Conservation (phyloP, 2,329 filamentous ascomycete genomes). For the Sporothrix brasiliensis region DNA sequence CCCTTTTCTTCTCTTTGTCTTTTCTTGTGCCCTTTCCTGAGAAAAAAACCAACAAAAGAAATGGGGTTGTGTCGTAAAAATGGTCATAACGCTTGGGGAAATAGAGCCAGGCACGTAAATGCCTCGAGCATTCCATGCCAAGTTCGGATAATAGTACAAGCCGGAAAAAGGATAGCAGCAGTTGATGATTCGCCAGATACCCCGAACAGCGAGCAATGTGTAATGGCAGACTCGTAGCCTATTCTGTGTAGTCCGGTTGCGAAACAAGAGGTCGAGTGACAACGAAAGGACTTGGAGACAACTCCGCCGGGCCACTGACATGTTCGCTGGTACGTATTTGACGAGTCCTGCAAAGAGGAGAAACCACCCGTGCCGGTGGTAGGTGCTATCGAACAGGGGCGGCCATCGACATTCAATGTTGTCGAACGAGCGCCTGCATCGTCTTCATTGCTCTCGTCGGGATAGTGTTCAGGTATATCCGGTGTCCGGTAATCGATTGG, state of each 20-base stretch:
- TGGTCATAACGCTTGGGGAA: conserved; percentile 6
- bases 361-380: too few species aligned
- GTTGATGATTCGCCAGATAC: too few species aligned
- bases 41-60: conserved; percentile 2
- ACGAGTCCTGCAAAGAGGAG: too few species aligned
- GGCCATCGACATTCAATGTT: too few species aligned
- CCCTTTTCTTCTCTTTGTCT: too few species aligned
- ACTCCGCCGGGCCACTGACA: too few species aligned
- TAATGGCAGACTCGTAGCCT: neutral
- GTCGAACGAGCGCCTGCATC: too few species aligned
- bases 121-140: neutral
- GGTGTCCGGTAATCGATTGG: neutral
- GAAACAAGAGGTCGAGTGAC: neutral
- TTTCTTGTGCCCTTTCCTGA: neutral
- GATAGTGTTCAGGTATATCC: neutral
- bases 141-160: conserved; percentile 7
- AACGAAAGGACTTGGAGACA: too few species aligned
- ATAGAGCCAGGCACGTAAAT: neutral
- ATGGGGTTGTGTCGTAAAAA: conserved; percentile 1
- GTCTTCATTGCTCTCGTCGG: neutral
- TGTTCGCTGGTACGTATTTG: too few species aligned
- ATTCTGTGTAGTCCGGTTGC: neutral
- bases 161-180: neutral
- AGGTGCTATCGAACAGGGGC: too few species aligned
- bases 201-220: too few species aligned